Evolutionary conservation across 768 basidiomycete genomes (phyloP).

Genomic region (Calocybe gangraenosa): DNA sequence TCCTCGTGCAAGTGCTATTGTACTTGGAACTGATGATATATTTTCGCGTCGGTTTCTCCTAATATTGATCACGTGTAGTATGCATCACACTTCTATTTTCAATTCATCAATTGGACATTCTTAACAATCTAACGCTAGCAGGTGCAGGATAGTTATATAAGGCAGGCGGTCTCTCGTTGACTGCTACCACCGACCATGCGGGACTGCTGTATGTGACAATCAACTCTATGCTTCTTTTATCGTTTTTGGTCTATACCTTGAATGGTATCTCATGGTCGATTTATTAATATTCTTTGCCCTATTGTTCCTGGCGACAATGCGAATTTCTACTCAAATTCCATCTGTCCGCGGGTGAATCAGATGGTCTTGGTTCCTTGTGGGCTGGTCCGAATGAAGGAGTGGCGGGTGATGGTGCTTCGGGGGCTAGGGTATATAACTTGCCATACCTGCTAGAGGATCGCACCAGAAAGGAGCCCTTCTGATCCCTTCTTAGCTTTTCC

Average conservation of each 20-base stretch:
- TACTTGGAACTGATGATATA: neutral
- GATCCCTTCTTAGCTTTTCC: neutral
- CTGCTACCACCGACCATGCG: constrained; percentile 6
- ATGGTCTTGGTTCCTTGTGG: constrained; percentile 5
- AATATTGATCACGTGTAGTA: constrained; percentile 1
- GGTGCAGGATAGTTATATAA: neutral
- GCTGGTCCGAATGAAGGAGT: neutral
- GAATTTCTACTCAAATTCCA: neutral
- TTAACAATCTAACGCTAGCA: neutral
- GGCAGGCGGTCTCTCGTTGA: too few relatives aligned
- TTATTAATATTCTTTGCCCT: too few relatives aligned
- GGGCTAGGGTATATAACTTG: constrained; percentile 7
- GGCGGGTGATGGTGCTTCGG: neutral
- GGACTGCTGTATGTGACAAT: constrained; percentile 3
- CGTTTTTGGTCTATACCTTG: neutral
- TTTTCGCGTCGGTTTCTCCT: too few relatives aligned
- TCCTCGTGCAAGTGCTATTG: constrained; percentile 2
- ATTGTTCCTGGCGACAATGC: neutral
- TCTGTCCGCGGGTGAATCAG: constrained; percentile 11
- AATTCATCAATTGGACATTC: neutral
- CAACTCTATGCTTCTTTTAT: constrained; percentile 3
- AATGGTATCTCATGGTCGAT: neutral
- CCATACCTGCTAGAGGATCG: neutral
- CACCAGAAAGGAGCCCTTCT: neutral
- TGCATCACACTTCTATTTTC: neutral